Conservation (phyloP, 345 rosid species). For the sweet orange (Citrus sinensis) region DNA sequence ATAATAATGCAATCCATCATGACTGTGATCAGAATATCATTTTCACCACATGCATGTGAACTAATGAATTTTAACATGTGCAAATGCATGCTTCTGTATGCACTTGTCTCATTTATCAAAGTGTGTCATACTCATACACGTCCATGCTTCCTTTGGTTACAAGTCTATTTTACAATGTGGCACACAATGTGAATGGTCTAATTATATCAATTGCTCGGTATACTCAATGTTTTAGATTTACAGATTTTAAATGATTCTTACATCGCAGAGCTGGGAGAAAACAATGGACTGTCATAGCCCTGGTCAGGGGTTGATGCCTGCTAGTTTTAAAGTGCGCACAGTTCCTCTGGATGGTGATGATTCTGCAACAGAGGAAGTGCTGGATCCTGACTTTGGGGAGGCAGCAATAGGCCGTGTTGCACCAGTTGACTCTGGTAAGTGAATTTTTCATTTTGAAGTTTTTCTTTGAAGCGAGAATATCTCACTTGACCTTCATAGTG, state of each 20-base stretch:
- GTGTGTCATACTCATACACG: background rate
- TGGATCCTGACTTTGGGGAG: slow-evolving; percentile 95
- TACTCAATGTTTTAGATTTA: background rate
- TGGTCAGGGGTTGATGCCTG: slow-evolving; percentile 94
- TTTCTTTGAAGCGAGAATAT: background rate
- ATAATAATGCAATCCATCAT: background rate
- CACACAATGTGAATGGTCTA: background rate
- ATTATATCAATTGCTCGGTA: background rate
- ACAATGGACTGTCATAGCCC: slow-evolving; percentile 93
- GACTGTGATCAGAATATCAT: background rate
- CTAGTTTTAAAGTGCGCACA: slow-evolving; percentile 85
- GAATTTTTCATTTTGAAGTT: background rate
- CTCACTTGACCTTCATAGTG: background rate
- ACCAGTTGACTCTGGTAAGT: slow-evolving; percentile 83
- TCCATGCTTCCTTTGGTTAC: background rate
- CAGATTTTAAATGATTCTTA: background rate
- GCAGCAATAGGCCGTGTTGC: slow-evolving; percentile 96
- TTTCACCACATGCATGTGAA: background rate
- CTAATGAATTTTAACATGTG: background rate
- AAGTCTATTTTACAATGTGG: background rate
- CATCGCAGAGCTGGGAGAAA: slow-evolving; percentile 86
- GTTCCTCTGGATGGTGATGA: slow-evolving; percentile 70
- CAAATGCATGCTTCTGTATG: background rate
- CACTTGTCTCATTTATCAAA: background rate
- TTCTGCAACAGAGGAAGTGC: slow-evolving; percentile 61